Base-by-base conservation (phyloP, 805 yeast genomes). In the Metschnikowia anglica region DNA sequence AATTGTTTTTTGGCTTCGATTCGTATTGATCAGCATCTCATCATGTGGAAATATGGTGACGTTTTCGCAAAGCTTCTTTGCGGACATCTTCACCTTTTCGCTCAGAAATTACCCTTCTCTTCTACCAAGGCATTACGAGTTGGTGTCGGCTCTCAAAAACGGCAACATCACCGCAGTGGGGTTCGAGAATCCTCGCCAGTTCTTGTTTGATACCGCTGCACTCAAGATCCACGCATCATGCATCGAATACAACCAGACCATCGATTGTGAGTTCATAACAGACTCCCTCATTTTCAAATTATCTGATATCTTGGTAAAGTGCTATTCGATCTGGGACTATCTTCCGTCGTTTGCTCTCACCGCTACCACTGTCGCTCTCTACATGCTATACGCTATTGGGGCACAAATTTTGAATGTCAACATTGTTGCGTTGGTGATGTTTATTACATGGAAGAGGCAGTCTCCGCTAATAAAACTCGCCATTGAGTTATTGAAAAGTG, bases 31-130 rank as follows among this genome's bases (percentile, higher is more conserved):
- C 36, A 31, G 50, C 17, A 46, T 65, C 16, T 51, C 59, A 31
- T 44, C 54, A 26, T 59, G 55, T 34, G 61, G 65, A 19, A 59
- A 62, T 41, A 47, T 59, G 31, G 52, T 59, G 13, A 62, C 70
- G 2, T 65, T 55, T 39, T 56, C 67, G n/a, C 49, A 51, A 15
- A 60, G 57, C 34, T 60, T 59, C 33, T 44, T 62, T 24, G 31
- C 44, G 19, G 71, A 67, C 41, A 46, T 59, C n/a, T 28, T 57
- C 40, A 62, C 70, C 5, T 67, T 48, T 44, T 31, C 59, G 3
- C 37, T 61, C 12, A 46, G 58, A 15, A 49, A 61, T 46, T 43
- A 51, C 36, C 39, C 40, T 2, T n/a, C 19, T 10, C 37, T 63
- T 9, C 15, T 55, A 17, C 34, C 37, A 21, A 38, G 59, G 12